A percentile compares a stretch with the other conserved stretches of the same genome.
Evolutionary conservation across 164 flowering plant species (phyloP).

Genomic region (Umbellularia californica): DNA sequence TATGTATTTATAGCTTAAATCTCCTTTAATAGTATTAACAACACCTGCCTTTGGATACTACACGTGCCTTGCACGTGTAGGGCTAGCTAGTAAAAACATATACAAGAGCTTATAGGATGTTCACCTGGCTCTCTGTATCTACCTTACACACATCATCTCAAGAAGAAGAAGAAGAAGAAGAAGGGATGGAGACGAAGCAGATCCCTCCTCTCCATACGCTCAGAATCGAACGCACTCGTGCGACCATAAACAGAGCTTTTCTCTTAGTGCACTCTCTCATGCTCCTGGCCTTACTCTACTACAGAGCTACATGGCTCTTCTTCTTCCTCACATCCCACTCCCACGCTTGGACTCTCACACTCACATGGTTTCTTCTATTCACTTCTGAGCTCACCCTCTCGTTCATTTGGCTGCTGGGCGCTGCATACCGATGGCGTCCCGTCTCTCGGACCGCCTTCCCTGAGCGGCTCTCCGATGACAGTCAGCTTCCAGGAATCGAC

Average conservation of each 20-base stretch:
- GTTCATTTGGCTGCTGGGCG: conserved; percentile 42
- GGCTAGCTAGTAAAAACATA: too few relatives aligned
- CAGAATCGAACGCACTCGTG: conserved; percentile 4
- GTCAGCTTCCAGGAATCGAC: conserved; percentile 40
- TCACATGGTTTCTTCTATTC: conserved; percentile 33
- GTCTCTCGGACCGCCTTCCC: conserved; percentile 42
- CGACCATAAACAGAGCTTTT: conserved; percentile 9
- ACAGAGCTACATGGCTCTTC: conserved; percentile 9
- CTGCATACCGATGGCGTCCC: conserved; percentile 44
- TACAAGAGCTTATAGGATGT: too few relatives aligned
- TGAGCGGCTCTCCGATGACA: conserved; percentile 35
- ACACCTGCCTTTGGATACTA: too few relatives aligned
- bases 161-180: neutral
- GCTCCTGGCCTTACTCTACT: conserved; percentile 12
- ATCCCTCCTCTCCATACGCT: neutral
- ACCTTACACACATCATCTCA: too few relatives aligned
- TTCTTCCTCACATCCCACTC: neutral
- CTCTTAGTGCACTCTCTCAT: neutral
- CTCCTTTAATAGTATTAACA: too few relatives aligned
- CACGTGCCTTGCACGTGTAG: too few relatives aligned
- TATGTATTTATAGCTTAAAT: too few relatives aligned
- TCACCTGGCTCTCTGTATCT: too few relatives aligned
- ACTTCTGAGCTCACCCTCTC: conserved; percentile 40
- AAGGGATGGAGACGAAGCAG: neutral
- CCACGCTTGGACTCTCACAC: neutral